Evolutionary conservation across 2,329 filamentous ascomycete species (phyloP), one percentile per base, ranked within the genome.

Genomic region (Calonectria pseudoturangicola): DNA sequence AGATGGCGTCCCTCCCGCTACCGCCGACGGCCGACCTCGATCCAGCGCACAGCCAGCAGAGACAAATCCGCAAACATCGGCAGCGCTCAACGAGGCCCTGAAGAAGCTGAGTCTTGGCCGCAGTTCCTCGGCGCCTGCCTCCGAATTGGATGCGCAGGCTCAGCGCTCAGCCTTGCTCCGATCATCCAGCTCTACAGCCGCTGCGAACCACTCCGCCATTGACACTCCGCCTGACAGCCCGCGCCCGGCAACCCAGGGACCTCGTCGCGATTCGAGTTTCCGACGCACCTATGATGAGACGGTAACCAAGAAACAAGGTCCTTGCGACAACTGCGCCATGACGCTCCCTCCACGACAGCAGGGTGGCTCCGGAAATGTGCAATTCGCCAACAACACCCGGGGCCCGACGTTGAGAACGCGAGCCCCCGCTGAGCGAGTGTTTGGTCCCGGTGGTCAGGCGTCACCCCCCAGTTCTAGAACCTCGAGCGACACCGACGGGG

Each of bases 241-340:
- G 2, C 86, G 87, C 60, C 83, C 86, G 25, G 82, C 85, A 18
- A 75, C 77, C 41, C 83, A 83, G 50, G 82, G 84, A 47, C 77
- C 82, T 18, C 87, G 88, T 41, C 87, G 88, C 71, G 90, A 92
- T 72, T 90, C 90, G 28, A 89, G 88, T 80, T 93, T 92, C 76
- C 87, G 87, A 71, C 88, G 88, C 78, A 93, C 91, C 0, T 93
- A 93, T 75, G 91, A 92, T 76, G 91, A 92, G 73, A 89, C 89
- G n/a, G 91, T 91, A 30, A 92, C 89, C 51, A 90, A 89, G 81
- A 89, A 89, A 71, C 90, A 91, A 66, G 90, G 88, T 9, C 91
- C 92, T 27, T 93, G 92, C 81, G 90, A 92, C 74, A 93, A 93
- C 82, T 93, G 92, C 81, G 91, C 92, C 71, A 88, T 93, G 78